Conservation (phyloP, 768 basidiomycete genomes). For the Trametes sanguinea region DNA sequence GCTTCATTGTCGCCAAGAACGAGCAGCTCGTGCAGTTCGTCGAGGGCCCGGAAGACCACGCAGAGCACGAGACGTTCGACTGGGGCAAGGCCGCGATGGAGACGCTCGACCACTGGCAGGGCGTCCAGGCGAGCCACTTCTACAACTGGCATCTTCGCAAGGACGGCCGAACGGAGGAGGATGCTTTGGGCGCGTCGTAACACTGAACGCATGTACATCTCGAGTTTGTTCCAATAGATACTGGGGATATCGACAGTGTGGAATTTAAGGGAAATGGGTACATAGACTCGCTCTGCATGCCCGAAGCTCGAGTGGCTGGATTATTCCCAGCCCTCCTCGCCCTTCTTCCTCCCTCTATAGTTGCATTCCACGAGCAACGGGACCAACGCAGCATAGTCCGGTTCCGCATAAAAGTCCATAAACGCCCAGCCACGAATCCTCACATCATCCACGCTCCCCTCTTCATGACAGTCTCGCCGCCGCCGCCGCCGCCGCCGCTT, state of each 20-base stretch:
- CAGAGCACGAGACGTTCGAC: conserved; percentile 62
- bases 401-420: conserved; percentile 72
- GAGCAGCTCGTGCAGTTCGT: conserved; percentile 70
- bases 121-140: conserved; percentile 11
- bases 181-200: conserved; percentile 22
- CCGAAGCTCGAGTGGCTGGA: too few relatives aligned
- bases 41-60: conserved; percentile 61
- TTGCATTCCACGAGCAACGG: conserved; percentile 80
- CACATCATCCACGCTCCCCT: conserved; percentile 25
- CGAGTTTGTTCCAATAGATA: background rate
- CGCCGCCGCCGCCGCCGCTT: background rate
- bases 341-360: conserved; percentile 47
- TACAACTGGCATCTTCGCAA: conserved; percentile 33
- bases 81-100: conserved; percentile 76
- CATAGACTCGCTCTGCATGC: too few relatives aligned
- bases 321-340: conserved; percentile 25
- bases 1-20: conserved; percentile 72
- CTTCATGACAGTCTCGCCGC: conserved; percentile 1
- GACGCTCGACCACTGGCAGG: conserved; percentile 62
- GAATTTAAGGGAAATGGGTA: too few relatives aligned
- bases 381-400: conserved; percentile 51
- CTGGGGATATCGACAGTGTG: background rate
- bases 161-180: conserved; percentile 18
- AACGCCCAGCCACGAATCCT: conserved; percentile 74
- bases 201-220: background rate